A percentile compares a stretch with the other conserved stretches of the same genome.
Conservation (phyloP, 805 yeast species). For the Saccharomycopsis guyanensis region DNA sequence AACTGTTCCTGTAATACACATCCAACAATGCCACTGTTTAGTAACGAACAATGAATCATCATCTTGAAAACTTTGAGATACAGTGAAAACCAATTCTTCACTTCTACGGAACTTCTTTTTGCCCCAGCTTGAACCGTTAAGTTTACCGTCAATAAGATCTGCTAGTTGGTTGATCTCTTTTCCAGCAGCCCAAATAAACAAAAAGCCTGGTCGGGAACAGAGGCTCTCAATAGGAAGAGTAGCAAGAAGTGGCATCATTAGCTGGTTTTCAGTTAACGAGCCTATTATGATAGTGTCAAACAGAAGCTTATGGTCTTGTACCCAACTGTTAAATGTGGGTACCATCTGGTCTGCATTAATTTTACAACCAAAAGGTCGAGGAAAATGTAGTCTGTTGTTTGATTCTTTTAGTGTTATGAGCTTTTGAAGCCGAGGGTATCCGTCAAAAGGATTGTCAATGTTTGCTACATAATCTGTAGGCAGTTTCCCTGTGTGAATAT, state of each 20-base stretch:
- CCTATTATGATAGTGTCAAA: conserved; percentile 94
- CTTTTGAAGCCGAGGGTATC: conserved; percentile 77
- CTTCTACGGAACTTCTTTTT: conserved; percentile 69
- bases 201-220: conserved; percentile 77
- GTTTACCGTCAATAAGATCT: conserved; percentile 38
- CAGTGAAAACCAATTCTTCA: conserved; percentile 81
- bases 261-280: conserved; percentile 69
- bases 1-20: conserved; percentile 94
- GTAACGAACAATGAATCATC: conserved; percentile 42
- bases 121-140: conserved; percentile 36
- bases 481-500: conserved; percentile 50
- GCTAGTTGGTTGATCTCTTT: conserved; percentile 57
- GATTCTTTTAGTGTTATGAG: conserved; percentile 56
- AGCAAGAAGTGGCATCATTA: conserved; percentile 51
- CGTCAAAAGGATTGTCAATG: conserved; percentile 58
- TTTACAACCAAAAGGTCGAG: conserved; percentile 60
- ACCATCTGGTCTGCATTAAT: conserved; percentile 46
- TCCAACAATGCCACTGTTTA: conserved; percentile 95
- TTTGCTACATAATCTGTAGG: conserved; percentile 66
- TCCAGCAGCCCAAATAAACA: conserved; percentile 65
- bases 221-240: conserved; percentile 65
- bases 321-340: conserved; percentile 55
- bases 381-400: conserved; percentile 47
- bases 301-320: conserved; percentile 43
- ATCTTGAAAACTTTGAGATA: conserved; percentile 29